Percentiles rank a stretch among this genome's conserved stretches.
Evolutionary conservation across 352 stramenopile species (phyloP).

Genomic region (Phytophthora pinifolia): DNA sequence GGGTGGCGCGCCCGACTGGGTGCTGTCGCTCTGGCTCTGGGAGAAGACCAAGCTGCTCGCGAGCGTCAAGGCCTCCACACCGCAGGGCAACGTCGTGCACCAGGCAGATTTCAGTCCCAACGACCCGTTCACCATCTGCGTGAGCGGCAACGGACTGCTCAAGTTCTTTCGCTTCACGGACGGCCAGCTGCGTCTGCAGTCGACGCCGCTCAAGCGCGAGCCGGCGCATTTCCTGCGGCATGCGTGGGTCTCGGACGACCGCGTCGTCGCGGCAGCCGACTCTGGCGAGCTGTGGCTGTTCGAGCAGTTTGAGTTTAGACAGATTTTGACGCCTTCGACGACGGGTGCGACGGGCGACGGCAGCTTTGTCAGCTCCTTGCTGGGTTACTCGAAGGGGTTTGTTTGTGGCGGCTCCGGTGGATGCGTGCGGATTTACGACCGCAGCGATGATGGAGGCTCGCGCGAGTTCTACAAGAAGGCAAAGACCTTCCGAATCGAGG

Average conservation of each 20-base stretch:
- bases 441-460: conserved; percentile 67
- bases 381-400: conserved; percentile 91
- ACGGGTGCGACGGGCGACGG: conserved; percentile 54
- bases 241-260: conserved; percentile 91
- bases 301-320: conserved; percentile 91
- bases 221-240: conserved; percentile 90
- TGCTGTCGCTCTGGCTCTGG: conserved; percentile 90
- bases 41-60: conserved; percentile 92
- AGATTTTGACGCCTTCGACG: conserved; percentile 65
- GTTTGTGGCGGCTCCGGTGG: conserved; percentile 78
- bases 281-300: conserved; percentile 92
- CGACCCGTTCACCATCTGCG: conserved; percentile 83
- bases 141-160: conserved; percentile 86
- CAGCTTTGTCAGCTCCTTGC: conserved; percentile 79
- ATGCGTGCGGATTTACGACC: conserved; percentile 82
- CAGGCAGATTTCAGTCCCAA: conserved; percentile 90
- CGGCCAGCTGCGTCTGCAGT: conserved; percentile 70
- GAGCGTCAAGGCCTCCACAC: conserved; percentile 70
- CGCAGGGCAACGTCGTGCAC: conserved; percentile 70
- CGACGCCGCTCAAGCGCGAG: conserved; percentile 72
- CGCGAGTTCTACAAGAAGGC: conserved; percentile 91
- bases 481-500: conserved; percentile 89
- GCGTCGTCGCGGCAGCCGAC: conserved; percentile 88
- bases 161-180: conserved; percentile 91
- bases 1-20: conserved; percentile 89